Evolutionary conservation across 768 basidiomycete species (phyloP).

Genomic region (Boletus reticulatus): DNA sequence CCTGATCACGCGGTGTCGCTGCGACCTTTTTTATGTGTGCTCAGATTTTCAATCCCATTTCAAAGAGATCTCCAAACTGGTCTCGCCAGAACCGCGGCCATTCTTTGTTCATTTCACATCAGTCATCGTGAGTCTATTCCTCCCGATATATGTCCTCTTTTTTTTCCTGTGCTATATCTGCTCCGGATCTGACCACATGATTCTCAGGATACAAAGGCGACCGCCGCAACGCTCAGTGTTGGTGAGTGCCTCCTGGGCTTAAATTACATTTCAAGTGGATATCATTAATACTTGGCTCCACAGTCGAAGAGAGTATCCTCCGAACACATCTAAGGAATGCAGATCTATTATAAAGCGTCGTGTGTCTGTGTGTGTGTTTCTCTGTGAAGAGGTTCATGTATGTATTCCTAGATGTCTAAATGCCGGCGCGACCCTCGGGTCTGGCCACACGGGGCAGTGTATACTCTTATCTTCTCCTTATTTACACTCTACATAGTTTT

Average conservation of each 20-base stretch:
- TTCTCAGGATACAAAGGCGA: constrained; percentile 68
- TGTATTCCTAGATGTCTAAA: background rate
- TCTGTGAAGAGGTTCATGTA: background rate
- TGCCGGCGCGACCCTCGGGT: background rate
- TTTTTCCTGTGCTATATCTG: background rate
- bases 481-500: background rate
- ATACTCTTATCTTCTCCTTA: background rate
- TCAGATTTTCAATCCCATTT: constrained; percentile 81
- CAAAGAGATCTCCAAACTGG: constrained; percentile 63
- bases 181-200: background rate
- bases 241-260: constrained; percentile 40
- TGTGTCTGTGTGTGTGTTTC: background rate
- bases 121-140: constrained; percentile 57
- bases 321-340: constrained; percentile 67
- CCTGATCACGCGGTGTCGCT: constrained; percentile 8
- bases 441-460: background rate
- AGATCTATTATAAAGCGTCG: constrained; percentile 54
- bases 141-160: background rate
- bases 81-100: constrained; percentile 61
- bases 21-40: background rate
- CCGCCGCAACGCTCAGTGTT: constrained; percentile 65
- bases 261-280: background rate
- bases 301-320: constrained; percentile 73
- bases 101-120: constrained; percentile 77
- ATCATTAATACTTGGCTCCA: background rate